Evolutionary conservation across 768 basidiomycete species (phyloP).

Genomic region (Lactarius hatsudake): DNA sequence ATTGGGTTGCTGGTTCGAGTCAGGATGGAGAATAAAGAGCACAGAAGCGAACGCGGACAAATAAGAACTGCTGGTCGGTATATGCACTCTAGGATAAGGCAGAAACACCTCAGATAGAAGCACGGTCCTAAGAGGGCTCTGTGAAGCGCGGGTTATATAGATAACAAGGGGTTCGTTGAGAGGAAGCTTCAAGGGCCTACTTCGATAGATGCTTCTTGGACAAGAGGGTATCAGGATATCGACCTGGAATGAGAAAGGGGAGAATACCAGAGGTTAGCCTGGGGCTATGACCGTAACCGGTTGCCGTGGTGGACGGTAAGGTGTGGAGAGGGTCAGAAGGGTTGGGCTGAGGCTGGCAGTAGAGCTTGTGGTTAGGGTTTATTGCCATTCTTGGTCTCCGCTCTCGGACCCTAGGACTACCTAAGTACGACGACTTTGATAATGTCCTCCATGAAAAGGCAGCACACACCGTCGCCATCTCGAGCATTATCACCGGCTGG

Average conservation of each 20-base stretch:
- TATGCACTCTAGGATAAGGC: background rate
- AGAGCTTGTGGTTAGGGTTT: background rate
- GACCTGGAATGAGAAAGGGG: background rate
- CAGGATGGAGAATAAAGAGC: background rate
- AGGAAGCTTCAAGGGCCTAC: background rate
- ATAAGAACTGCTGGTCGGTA: background rate
- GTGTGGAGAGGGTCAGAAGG: background rate
- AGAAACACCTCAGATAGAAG: background rate
- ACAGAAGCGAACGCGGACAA: background rate
- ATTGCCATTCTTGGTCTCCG: no score
- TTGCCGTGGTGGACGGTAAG: background rate
- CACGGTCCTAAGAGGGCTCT: background rate
- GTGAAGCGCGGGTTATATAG: background rate
- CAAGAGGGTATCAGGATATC: background rate
- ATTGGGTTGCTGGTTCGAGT: background rate
- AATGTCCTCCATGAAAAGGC: conserved; percentile 22
- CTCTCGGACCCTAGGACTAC: background rate
- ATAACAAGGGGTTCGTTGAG: background rate
- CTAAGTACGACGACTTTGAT: background rate
- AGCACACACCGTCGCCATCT: conserved; percentile 18
- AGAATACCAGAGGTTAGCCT: background rate
- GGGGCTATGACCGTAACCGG: background rate
- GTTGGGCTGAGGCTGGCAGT: background rate
- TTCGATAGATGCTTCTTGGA: background rate
- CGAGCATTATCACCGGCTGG: conserved; percentile 15